Percentiles rank a stretch among this genome's conserved stretches.
These are phyloP conservation scores for Tolypocladium sp. DNA, from an alignment of 2,329 filamentous ascomycete species.

Conservation along the genomic window DNA sequence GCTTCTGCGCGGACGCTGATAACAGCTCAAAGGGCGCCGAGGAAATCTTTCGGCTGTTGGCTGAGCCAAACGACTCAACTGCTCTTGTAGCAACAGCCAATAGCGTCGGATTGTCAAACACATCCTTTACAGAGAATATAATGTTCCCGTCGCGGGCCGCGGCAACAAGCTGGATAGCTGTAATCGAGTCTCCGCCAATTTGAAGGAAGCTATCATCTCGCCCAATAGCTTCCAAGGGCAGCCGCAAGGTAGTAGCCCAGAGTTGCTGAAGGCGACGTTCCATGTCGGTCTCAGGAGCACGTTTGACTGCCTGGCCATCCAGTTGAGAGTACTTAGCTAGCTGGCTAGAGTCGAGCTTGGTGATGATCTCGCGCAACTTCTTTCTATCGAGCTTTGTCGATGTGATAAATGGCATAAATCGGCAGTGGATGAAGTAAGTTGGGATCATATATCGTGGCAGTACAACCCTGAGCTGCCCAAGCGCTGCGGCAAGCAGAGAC, in stretches of 20 bases:
- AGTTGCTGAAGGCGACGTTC: not conserved
- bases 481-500: not conserved
- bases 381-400: slow-evolving; percentile 10
- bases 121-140: too few species aligned
- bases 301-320: too few species aligned
- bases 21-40: too few species aligned
- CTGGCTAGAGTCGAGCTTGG: not conserved
- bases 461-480: not conserved
- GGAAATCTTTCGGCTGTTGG: too few species aligned
- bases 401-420: slow-evolving; percentile 7
- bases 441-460: slow-evolving; percentile 1
- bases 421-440: not conserved
- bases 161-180: not conserved
- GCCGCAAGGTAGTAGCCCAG: not conserved
- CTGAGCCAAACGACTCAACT: too few species aligned
- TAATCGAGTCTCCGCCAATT: slow-evolving; percentile 8
- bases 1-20: too few species aligned
- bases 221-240: not conserved
- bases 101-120: too few species aligned
- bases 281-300: not conserved
- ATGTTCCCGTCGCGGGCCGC: too few species aligned
- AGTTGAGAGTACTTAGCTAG: not conserved
- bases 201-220: not conserved
- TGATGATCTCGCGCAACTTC: not conserved
- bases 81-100: too few species aligned